Conservation (phyloP, 768 basidiomycete genomes). For the Coprinopsis sp. region DNA sequence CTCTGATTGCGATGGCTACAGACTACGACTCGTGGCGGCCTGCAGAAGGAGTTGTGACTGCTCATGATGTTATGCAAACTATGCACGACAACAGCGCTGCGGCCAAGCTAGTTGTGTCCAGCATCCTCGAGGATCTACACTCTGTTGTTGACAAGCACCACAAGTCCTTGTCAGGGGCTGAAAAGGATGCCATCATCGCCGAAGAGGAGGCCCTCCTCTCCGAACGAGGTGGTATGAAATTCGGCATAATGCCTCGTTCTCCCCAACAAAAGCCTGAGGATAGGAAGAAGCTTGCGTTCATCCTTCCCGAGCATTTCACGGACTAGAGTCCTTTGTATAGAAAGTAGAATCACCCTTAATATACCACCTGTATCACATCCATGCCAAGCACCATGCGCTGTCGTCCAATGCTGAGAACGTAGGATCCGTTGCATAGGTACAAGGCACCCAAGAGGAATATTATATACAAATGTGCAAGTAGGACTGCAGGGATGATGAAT, state of each 20-base stretch:
- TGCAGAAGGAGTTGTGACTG: conserved; percentile 76
- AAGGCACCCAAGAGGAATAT: too few relatives aligned
- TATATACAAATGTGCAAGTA: too few relatives aligned
- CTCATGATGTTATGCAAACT: conserved; percentile 87
- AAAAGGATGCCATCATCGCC: conserved; percentile 24
- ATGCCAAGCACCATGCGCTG: too few relatives aligned
- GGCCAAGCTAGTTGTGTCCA: conserved; percentile 68
- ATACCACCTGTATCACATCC: too few relatives aligned
- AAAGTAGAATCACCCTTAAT: neutral
- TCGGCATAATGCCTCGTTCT: conserved; percentile 74
- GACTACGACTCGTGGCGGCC: conserved; percentile 97
- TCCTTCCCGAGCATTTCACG: conserved; percentile 75
- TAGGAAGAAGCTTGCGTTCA: conserved; percentile 61
- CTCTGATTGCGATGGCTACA: conserved; percentile 83
- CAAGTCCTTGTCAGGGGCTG: conserved; percentile 37
- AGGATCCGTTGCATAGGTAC: too few relatives aligned
- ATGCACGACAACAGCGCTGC: conserved; percentile 84
- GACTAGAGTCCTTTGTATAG: neutral
- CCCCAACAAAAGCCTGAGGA: conserved; percentile 54
- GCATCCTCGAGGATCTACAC: conserved; percentile 68
- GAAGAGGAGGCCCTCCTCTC: conserved; percentile 47
- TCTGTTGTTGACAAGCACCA: conserved; percentile 14
- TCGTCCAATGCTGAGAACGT: too few relatives aligned
- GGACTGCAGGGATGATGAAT: too few relatives aligned
- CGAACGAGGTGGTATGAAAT: conserved; percentile 80